phyloP scores from a whole-genome alignment of 257 asterid genomes.

The Nicotiana otophora region DNA sequence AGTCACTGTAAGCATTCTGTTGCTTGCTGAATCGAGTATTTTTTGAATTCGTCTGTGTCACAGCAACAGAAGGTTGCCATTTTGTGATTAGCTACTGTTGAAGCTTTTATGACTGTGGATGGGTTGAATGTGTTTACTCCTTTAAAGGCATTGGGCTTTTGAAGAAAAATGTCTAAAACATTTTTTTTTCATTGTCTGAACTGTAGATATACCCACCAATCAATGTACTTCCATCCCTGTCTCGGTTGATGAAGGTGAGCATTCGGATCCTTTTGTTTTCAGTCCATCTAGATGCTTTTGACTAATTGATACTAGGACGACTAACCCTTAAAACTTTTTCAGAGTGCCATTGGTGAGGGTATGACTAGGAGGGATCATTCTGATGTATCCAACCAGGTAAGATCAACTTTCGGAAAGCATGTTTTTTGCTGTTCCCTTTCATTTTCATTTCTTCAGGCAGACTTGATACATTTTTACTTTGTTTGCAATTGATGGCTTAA shows the following conservation, averaged over 20 bases:
- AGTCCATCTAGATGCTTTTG: neutral
- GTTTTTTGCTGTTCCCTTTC: neutral
- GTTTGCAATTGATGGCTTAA: neutral
- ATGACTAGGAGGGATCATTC: conserved; percentile 97
- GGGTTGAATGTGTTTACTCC: neutral
- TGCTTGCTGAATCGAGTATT: neutral
- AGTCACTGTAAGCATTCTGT: neutral
- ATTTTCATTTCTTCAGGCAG: neutral
- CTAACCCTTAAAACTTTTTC: conserved; percentile 18
- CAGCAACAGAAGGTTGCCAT: neutral
- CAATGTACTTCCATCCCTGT: conserved; percentile 95
- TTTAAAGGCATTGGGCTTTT: neutral
- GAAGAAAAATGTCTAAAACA: neutral
- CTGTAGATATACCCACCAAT: conserved; percentile 86
- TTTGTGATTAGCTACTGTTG: neutral
- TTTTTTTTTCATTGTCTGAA: neutral
- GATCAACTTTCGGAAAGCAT: neutral
- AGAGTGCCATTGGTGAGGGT: conserved; percentile 99
- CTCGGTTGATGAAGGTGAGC: conserved; percentile 93
- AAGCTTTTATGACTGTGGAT: neutral
- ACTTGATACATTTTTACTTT: neutral
- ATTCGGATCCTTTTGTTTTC: neutral
- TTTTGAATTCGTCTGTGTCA: neutral
- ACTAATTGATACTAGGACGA: neutral
- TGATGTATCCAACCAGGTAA: conserved; percentile 94